Evolutionary conservation across 495 filamentous ascomycete genomes (phyloP).

Genomic region (Neurospora sp.): DNA sequence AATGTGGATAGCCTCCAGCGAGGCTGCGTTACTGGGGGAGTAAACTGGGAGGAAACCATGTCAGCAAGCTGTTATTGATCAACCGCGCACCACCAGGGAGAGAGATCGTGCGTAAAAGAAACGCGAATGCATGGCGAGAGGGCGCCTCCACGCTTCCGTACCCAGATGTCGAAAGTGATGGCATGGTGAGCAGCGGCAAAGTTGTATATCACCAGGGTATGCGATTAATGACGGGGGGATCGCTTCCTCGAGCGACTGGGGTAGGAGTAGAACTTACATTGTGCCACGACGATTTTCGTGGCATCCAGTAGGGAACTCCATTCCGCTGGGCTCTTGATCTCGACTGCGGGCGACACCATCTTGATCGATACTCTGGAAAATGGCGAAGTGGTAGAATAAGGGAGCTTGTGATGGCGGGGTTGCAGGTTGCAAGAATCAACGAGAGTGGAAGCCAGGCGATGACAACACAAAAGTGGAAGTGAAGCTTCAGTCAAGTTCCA

Average conservation of each 20-base stretch:
- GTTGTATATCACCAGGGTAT: neutral
- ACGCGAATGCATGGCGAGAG: neutral
- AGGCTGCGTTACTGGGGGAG: conserved; percentile 78
- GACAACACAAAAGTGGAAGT: neutral
- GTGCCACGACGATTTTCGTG: conserved; percentile 65
- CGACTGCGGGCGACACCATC: neutral
- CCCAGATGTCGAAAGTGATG: neutral
- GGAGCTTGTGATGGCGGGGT: neutral
- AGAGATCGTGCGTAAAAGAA: neutral
- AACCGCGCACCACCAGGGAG: neutral
- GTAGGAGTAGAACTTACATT: conserved; percentile 53
- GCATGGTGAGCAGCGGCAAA: neutral
- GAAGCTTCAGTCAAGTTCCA: neutral
- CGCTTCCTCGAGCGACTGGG: neutral
- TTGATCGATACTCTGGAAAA: neutral
- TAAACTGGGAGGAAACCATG: conserved; percentile 50
- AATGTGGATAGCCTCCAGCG: conserved; percentile 71
- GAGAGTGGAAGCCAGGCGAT: neutral
- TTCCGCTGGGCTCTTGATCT: conserved; percentile 36
- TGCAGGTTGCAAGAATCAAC: neutral
- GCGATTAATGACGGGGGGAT: conserved; percentile 10
- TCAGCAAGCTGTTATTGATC: conserved; percentile 7
- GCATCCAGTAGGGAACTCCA: conserved; percentile 56
- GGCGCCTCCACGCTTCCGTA: neutral
- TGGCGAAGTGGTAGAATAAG: neutral